These are phyloP conservation scores for Brasilioporus rufonigricans DNA, from an alignment of 768 basidiomycete genomes.

Conservation along the genomic window DNA sequence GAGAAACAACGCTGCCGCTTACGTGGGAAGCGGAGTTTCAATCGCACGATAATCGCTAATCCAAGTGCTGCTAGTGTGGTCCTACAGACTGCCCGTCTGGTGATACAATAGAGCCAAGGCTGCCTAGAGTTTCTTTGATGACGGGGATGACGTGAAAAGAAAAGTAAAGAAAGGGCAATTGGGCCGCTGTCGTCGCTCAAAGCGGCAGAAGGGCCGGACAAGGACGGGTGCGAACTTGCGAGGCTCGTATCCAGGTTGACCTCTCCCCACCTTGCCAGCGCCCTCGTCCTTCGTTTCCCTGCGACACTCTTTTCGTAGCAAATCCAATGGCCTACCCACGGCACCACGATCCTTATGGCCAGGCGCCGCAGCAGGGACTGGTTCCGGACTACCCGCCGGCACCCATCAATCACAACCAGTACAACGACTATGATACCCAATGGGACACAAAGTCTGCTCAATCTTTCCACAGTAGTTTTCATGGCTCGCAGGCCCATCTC, in stretches of 20 bases:
- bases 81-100: neutral
- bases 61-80: neutral
- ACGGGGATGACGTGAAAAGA: neutral
- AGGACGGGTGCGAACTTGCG: neutral
- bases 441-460: constrained; percentile 55
- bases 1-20: constrained; percentile 44
- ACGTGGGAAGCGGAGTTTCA: constrained; percentile 52
- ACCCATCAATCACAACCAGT: constrained; percentile 35
- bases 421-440: constrained; percentile 43
- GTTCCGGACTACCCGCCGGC: constrained; percentile 37
- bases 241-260: constrained; percentile 1
- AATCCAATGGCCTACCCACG: constrained; percentile 57
- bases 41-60: constrained; percentile 14
- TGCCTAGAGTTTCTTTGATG: too few species aligned
- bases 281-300: neutral
- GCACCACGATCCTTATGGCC: constrained; percentile 48
- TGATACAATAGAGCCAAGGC: neutral
- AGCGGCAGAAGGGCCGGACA: neutral
- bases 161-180: neutral
- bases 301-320: neutral
- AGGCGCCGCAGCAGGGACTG: constrained; percentile 31
- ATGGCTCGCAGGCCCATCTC: constrained; percentile 72
- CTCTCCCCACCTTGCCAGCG: constrained; percentile 12
- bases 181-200: neutral
- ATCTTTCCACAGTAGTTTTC: constrained; percentile 57